Conservation (phyloP, 1,284 basidiomycete species). For the Stereum hirsutum region DNA sequence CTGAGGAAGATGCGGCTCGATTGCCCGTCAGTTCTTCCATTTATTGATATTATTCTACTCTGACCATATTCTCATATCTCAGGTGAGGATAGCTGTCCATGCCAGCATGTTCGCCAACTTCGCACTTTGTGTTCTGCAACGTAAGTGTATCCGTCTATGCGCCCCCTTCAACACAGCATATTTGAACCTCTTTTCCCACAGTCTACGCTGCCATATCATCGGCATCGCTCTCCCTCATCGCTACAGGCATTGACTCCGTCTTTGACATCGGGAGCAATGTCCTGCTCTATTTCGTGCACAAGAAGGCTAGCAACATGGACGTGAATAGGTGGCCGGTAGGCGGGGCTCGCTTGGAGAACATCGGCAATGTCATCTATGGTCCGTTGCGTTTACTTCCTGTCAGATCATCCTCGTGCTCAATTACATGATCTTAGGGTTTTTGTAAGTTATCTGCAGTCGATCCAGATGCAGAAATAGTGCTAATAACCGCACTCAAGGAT, state of each 20-base stretch:
- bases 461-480: background rate
- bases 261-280: constrained; percentile 92
- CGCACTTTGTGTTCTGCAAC: constrained; percentile 55
- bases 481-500: constrained; percentile 33
- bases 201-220: constrained; percentile 89
- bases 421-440: constrained; percentile 50
- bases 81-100: constrained; percentile 87
- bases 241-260: constrained; percentile 83
- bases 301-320: constrained; percentile 67
- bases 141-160: constrained; percentile 28
- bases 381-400: background rate
- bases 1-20: constrained; percentile 53
- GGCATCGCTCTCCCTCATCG: constrained; percentile 80
- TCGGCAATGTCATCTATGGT: constrained; percentile 88
- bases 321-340: constrained; percentile 86
- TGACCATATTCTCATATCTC: background rate
- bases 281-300: constrained; percentile 77
- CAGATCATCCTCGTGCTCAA: constrained; percentile 5
- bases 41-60: background rate
- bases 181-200: constrained; percentile 19
- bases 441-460: constrained; percentile 36
- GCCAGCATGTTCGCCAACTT: constrained; percentile 77
- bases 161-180: background rate
- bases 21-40: constrained; percentile 42
- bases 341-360: constrained; percentile 82